These are phyloP conservation scores for Ustilago sp. DNA, from an alignment of 1,284 basidiomycete species.

Conservation along the genomic window DNA sequence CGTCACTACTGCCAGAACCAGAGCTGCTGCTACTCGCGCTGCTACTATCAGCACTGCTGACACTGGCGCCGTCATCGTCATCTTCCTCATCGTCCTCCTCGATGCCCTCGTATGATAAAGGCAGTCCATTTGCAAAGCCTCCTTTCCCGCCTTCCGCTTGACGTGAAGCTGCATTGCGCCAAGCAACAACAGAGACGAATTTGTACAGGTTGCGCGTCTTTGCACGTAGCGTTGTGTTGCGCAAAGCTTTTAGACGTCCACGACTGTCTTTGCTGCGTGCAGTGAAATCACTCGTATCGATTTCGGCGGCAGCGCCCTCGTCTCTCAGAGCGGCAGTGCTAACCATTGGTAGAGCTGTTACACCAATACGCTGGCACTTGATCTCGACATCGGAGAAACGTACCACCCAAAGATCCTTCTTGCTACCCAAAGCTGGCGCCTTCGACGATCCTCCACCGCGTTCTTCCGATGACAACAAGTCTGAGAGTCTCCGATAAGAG, in stretches of 20 bases:
- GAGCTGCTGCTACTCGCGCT: slow-evolving; percentile 10
- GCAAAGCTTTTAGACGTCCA: slow-evolving; percentile 58
- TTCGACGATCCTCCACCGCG: slow-evolving; percentile 33
- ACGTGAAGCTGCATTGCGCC: slow-evolving; percentile 37
- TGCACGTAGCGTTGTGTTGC: slow-evolving; percentile 57
- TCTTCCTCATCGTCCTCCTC: slow-evolving; percentile 49
- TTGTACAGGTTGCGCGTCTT: slow-evolving; percentile 64
- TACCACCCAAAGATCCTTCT: slow-evolving; percentile 90
- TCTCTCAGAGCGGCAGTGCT: slow-evolving; percentile 72
- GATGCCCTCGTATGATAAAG: slow-evolving; percentile 50
- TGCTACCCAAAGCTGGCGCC: slow-evolving; percentile 66
- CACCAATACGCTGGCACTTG: slow-evolving; percentile 88
- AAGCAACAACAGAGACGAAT: slow-evolving; percentile 55
- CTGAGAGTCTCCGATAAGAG: slow-evolving; percentile 59
- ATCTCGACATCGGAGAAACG: slow-evolving; percentile 94
- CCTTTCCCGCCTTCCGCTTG: slow-evolving; percentile 6
- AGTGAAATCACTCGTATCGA: slow-evolving; percentile 42
- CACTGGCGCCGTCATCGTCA: slow-evolving; percentile 34
- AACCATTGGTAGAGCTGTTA: slow-evolving; percentile 85
- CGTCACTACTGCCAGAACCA: slow-evolving; percentile 40
- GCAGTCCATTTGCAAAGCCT: slow-evolving; percentile 29
- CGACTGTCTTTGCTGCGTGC: slow-evolving; percentile 60
- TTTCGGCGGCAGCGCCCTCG: slow-evolving; percentile 1
- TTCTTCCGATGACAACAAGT: slow-evolving; percentile 50
- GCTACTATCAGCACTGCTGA: slow-evolving; percentile 24